Percentiles rank a stretch among this genome's conserved stretches.
Conservation (phyloP, 495 filamentous ascomycete genomes). For the Aspergillus campestris region DNA sequence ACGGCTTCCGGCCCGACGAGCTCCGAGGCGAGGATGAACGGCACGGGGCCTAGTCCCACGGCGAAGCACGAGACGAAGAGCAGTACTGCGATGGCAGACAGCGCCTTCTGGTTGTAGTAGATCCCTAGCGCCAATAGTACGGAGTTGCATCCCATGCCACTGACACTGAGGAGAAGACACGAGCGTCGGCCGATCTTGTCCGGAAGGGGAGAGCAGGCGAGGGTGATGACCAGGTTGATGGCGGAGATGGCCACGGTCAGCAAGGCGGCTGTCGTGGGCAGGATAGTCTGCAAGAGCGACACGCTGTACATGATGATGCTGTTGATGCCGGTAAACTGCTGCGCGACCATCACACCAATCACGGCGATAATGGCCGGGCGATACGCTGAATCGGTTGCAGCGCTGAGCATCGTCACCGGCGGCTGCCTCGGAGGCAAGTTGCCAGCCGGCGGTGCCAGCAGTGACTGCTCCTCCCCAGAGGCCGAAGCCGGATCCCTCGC, state of each 20-base stretch:
- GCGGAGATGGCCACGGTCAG: conserved; percentile 78
- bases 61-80: conserved; percentile 85
- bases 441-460: conserved; percentile 32
- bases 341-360: conserved; percentile 81
- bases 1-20: conserved; percentile 83
- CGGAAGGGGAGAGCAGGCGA: conserved; percentile 69
- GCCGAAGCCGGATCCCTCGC: conserved; percentile 33
- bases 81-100: conserved; percentile 73
- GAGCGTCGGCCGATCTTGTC: conserved; percentile 80
- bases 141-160: conserved; percentile 72
- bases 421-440: conserved; percentile 17
- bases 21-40: conserved; percentile 87
- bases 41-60: conserved; percentile 85
- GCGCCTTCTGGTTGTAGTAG: conserved; percentile 51
- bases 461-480: conserved; percentile 37
- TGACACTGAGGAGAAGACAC: conserved; percentile 70
- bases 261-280: conserved; percentile 67
- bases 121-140: conserved; percentile 71
- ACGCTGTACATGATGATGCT: conserved; percentile 98
- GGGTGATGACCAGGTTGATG: conserved; percentile 78
- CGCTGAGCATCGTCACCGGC: conserved; percentile 58
- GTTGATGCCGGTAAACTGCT: conserved; percentile 92
- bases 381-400: conserved; percentile 54
- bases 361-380: conserved; percentile 77
- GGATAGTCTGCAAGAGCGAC: conserved; percentile 65